Evolutionary conservation across 2,329 filamentous ascomycete species (phyloP).

Genomic region (Aspergillus nomiae): DNA sequence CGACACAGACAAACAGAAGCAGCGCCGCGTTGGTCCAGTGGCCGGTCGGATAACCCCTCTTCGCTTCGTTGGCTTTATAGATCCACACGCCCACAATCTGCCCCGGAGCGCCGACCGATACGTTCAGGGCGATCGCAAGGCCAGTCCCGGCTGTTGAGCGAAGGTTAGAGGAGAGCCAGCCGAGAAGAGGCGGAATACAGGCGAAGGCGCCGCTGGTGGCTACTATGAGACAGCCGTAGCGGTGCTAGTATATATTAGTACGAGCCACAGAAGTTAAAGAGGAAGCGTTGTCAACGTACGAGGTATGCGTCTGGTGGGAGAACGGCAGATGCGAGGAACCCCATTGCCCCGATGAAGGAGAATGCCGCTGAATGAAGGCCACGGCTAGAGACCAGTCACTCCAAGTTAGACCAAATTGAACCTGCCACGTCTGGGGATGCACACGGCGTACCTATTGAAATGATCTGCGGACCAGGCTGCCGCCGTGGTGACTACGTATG

Average conservation of each 20-base stretch:
- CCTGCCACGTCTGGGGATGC: not conserved
- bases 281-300: conserved; percentile 27
- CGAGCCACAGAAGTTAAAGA: not conserved
- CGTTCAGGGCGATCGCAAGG: conserved; percentile 70
- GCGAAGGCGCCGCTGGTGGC: conserved; percentile 68
- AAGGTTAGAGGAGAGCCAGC: conserved; percentile 71
- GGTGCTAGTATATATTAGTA: conserved; percentile 34
- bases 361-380: conserved; percentile 54
- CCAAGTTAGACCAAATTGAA: not conserved
- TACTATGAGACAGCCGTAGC: conserved; percentile 72
- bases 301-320: conserved; percentile 62
- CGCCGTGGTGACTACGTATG: conserved; percentile 55
- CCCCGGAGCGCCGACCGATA: conserved; percentile 67
- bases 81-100: conserved; percentile 76
- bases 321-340: conserved; percentile 65
- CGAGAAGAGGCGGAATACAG: conserved; percentile 68
- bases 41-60: conserved; percentile 66
- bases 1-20: conserved; percentile 60
- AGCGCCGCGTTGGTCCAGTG: conserved; percentile 68
- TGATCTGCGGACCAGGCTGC: conserved; percentile 64
- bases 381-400: conserved; percentile 37
- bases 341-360: conserved; percentile 54
- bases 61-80: conserved; percentile 65
- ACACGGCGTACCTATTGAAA: conserved; percentile 33
- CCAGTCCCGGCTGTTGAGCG: conserved; percentile 66